phyloP scores from a whole-genome alignment of 2,329 filamentous ascomycete genomes.

The Lasiodiplodia theobromae region DNA sequence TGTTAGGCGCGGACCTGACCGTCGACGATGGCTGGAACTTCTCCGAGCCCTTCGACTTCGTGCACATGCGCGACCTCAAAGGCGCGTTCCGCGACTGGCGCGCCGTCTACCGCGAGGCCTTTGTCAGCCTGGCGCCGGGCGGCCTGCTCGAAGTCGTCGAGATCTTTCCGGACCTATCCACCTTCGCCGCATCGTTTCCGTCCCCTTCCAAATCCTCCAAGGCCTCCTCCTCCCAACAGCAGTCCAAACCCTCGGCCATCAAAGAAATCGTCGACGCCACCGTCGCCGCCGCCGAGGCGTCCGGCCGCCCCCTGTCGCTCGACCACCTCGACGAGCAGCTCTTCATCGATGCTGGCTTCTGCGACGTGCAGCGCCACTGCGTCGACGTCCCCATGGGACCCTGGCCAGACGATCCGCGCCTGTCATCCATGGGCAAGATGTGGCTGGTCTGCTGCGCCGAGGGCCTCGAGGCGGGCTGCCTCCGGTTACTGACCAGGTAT shows the following conservation, averaged over 20 bases:
- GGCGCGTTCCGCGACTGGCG: constrained; percentile 58
- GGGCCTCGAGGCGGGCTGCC: constrained; percentile 48
- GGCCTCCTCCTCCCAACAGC: too few species aligned
- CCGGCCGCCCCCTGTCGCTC: constrained; percentile 50
- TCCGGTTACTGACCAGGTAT: constrained; percentile 46
- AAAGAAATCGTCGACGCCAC: constrained; percentile 39
- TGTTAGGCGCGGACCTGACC: background rate
- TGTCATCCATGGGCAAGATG: constrained; percentile 52
- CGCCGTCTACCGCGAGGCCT: constrained; percentile 54
- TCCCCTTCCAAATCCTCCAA: background rate
- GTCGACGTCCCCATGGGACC: constrained; percentile 47
- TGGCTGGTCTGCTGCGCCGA: constrained; percentile 49
- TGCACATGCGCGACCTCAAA: constrained; percentile 57
- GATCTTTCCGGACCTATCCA: constrained; percentile 36
- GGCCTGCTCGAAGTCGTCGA: constrained; percentile 58
- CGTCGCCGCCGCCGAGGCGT: constrained; percentile 48
- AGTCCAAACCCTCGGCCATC: constrained; percentile 31
- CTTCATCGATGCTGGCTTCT: constrained; percentile 54
- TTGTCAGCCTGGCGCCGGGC: constrained; percentile 53
- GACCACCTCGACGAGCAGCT: constrained; percentile 51
- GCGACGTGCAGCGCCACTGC: constrained; percentile 49
- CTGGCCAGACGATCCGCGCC: constrained; percentile 45
- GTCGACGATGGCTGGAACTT: constrained; percentile 53
- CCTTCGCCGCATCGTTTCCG: background rate
- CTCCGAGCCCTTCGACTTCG: constrained; percentile 56